A percentile compares a stretch with the other conserved stretches of the same genome.
Evolutionary conservation across 2,329 filamentous ascomycete genomes (phyloP).

Genomic region (Diaporthe ampelina): DNA sequence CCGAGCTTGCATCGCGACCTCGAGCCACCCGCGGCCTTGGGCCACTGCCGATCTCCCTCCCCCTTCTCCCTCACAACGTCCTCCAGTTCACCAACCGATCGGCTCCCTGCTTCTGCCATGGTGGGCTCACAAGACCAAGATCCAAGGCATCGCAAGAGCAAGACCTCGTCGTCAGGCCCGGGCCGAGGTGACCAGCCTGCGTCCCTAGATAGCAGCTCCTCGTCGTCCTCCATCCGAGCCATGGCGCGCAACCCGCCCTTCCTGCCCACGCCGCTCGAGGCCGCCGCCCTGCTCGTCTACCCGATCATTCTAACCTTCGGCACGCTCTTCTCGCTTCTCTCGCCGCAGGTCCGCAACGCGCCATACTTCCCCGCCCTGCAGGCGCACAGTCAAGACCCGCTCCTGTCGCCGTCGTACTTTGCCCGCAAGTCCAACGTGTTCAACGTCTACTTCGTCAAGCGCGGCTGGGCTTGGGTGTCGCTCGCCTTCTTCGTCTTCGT

Average conservation of each 20-base stretch:
- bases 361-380: conserved; percentile 75
- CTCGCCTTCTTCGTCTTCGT: conserved; percentile 79
- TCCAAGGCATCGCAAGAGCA: conserved; percentile 36
- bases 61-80: neutral
- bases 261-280: conserved; percentile 79
- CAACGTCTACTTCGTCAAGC: conserved; percentile 94
- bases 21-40: conserved; percentile 14
- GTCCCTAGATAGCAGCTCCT: conserved; percentile 34
- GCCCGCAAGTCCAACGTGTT: conserved; percentile 93
- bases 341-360: conserved; percentile 76
- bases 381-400: conserved; percentile 67
- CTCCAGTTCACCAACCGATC: neutral
- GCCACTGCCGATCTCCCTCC: conserved; percentile 7
- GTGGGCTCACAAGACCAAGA: conserved; percentile 37
- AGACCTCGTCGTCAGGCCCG: conserved; percentile 21
- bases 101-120: conserved; percentile 29
- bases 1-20: conserved; percentile 13
- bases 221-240: neutral
- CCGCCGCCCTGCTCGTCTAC: conserved; percentile 76
- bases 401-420: conserved; percentile 84
- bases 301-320: conserved; percentile 85
- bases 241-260: conserved; percentile 65
- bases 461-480: conserved; percentile 94
- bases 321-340: conserved; percentile 83
- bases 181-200: neutral